Percentiles rank a stretch among this genome's conserved stretches.
phyloP scores from a whole-genome alignment of 139 green algal species.

The Volvox africanus region DNA sequence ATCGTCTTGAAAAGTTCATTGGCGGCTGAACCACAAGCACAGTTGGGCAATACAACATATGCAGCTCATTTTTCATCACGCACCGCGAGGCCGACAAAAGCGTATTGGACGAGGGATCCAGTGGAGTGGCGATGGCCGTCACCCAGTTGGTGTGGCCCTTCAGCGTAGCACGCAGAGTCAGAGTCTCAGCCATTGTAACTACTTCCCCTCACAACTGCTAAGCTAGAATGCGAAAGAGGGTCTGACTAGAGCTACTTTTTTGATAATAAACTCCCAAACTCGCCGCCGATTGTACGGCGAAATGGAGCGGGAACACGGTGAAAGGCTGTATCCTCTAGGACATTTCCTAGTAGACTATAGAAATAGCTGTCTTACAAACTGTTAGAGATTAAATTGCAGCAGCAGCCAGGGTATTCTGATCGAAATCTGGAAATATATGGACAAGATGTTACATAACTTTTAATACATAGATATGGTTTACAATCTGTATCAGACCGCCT shows the following conservation, averaged over 20 bases:
- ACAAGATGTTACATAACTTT: no score
- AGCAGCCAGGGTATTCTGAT: no score
- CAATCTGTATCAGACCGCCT: no score
- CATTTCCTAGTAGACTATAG: no score
- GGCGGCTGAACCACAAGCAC: background rate
- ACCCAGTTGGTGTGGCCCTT: slow-evolving; percentile 87
- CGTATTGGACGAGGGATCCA: slow-evolving; percentile 94
- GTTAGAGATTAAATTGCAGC: no score
- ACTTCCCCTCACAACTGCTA: slow-evolving; percentile 24
- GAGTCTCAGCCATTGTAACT: slow-evolving; percentile 80
- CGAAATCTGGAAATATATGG: no score
- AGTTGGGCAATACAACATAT: background rate
- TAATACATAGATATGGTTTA: no score
- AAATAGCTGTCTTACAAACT: no score
- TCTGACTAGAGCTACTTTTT: background rate
- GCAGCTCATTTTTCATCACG: background rate
- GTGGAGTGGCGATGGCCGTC: slow-evolving; percentile 93
- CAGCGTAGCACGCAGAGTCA: slow-evolving; percentile 83
- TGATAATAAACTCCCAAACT: background rate
- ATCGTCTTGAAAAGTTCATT: background rate
- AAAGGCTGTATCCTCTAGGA: no score
- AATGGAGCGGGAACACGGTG: no score
- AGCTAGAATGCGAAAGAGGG: slow-evolving; percentile 1
- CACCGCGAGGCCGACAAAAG: slow-evolving; percentile 94
- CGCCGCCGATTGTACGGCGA: background rate